A percentile compares a stretch with the other conserved stretches of the same genome.
Evolutionary conservation across 805 yeast genomes (phyloP).

Genomic region (Yamadazyma olivae): DNA sequence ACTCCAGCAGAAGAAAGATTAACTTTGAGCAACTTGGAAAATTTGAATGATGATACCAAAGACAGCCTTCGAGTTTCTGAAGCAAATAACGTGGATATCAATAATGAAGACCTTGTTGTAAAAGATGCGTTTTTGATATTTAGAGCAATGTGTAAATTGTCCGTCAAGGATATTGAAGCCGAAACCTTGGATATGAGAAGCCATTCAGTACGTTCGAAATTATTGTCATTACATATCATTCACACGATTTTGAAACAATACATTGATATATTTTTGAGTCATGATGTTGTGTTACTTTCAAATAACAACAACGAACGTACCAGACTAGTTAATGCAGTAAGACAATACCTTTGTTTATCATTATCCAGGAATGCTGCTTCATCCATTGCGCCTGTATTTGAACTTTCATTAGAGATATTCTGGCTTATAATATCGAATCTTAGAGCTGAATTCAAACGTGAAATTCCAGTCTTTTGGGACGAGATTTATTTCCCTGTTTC

Average conservation of each 20-base stretch:
- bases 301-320: constrained; percentile 51
- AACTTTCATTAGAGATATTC: constrained; percentile 86
- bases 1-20: constrained; percentile 29
- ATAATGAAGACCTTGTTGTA: constrained; percentile 65
- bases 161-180: constrained; percentile 78
- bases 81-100: constrained; percentile 41
- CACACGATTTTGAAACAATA: constrained; percentile 84
- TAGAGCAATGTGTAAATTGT: constrained; percentile 91
- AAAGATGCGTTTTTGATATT: constrained; percentile 92
- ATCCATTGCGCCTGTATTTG: constrained; percentile 86
- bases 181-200: constrained; percentile 81
- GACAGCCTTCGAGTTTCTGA: constrained; percentile 54
- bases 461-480: constrained; percentile 88
- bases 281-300: constrained; percentile 49
- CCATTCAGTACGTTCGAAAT: constrained; percentile 87
- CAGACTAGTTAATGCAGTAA: constrained; percentile 70
- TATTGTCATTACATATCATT: constrained; percentile 82
- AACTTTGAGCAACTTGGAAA: constrained; percentile 61
- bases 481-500: constrained; percentile 94
- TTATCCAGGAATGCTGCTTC: constrained; percentile 92
- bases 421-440: constrained; percentile 84
- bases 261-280: constrained; percentile 72
- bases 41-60: constrained; percentile 43
- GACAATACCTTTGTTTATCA: constrained; percentile 79
- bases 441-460: constrained; percentile 85